Base-by-base conservation (phyloP, 176 grass and related monocot species). In the Bolboschoenus planiculmis region DNA sequence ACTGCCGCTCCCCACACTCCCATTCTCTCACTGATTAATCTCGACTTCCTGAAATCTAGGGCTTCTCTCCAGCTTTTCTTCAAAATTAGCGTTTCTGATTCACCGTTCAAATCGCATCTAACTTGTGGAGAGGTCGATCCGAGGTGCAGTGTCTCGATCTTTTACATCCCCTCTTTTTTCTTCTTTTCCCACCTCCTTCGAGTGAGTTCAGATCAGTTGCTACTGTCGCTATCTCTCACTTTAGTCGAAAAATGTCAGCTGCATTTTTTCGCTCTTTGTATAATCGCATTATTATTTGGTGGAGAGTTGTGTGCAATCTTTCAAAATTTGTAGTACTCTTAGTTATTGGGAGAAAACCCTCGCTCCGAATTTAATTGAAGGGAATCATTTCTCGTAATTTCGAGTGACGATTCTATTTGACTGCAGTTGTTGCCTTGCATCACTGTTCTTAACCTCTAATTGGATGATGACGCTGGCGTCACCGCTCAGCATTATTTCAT, bases 21-120 rank as follows among this genome's bases (percentile, higher is more conserved):
- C 14, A 50, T 60, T 13, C 77, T 56, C 47, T 68, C 56, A 56
- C 85, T 65, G 80, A 65, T 82, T 44, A 64, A 60, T 82, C 80
- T 82, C 56, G 23, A 82, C 56, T 82, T 7, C 73, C 43, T 54
- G 33, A 79, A 78, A 61, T 85, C 57, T 66, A 85, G 73, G 83
- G 67, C 57, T 83, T 48, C 63, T 66, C 18, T 53, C 30, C 15
- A 34, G 18, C 23, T 43, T 56, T 67, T 67, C 56, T 61, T 42
- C 31, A 34, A 66, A 66, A 55, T 86, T 86, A 67, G 57, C 54
- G 74, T 70, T n/a, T 70, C 46, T 40, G 15, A 86, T 44, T 83
- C 21, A 10, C 53, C 1, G 5, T 84, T 74, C 70, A 29, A 78
- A 26, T 67, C 81, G 78, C 81, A 50, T 39, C 58, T 65, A 31